Evolutionary conservation across 345 rosid genomes (phyloP), one percentile per base, ranked within the genome.

Genomic region (Hevea brasiliensis): DNA sequence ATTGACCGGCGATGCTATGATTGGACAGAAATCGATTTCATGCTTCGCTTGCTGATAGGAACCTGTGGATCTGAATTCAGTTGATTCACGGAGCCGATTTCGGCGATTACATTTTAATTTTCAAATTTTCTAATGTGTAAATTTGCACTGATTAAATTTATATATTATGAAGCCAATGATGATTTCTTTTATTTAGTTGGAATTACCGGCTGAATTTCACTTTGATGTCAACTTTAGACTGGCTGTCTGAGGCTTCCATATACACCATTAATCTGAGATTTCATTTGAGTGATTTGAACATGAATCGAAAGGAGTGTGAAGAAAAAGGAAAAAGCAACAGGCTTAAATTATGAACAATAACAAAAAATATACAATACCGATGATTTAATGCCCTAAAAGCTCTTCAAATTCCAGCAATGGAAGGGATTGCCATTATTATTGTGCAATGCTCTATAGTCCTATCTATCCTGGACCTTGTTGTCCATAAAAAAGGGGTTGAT

Each of bases 121-220:
- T 44, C 6, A 7, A 41, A 41, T 45, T 11, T 47, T 47, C 11
- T n/a, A n/a, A n/a, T n/a, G n/a, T n/a, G n/a, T n/a, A n/a, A n/a
- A n/a, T n/a, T n/a, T n/a, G n/a, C n/a, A n/a, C n/a, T n/a, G n/a
- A n/a, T n/a, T n/a, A n/a, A n/a, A n/a, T n/a, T n/a, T n/a, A n/a
- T n/a, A n/a, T n/a, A n/a, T n/a, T 18, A 26, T 51, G 85, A 72
- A 76, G 90, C 90, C 85, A n/a, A 61, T 87, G 90, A 87, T 59
- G 90, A 81, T 74, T 67, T n/a, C 17, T 40, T 54, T 58, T 76
- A 18, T 75, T 66, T 55, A 55, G 82, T 86, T 90, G 93, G 93
- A 89, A 92, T 92, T 92, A 92, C 96, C 96, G 92, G 45, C 96
- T 92, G 92, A 90, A 77, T 76, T 65, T 67, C 23, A 12, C 64